phyloP scores from a whole-genome alignment of 2,329 filamentous ascomycete species.

The Neonectria punicea region DNA sequence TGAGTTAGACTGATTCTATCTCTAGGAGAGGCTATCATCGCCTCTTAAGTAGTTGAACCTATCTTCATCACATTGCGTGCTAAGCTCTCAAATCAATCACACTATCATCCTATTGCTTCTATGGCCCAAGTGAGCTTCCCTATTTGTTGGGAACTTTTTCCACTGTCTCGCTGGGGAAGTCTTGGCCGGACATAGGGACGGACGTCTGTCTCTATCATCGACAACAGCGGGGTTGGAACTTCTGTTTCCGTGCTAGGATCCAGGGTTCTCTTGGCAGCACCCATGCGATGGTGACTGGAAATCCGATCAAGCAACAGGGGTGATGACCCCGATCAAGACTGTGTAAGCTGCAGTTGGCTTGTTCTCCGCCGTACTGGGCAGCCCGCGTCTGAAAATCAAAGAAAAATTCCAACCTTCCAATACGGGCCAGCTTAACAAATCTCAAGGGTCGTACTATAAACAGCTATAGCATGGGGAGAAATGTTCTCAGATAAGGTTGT shows the following conservation, averaged over 20 bases:
- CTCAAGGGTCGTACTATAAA: background rate
- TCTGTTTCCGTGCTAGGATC: constrained; percentile 11
- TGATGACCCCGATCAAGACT: background rate
- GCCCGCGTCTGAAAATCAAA: background rate
- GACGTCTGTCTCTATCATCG: background rate
- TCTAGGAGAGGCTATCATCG: background rate
- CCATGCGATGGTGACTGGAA: constrained; percentile 8
- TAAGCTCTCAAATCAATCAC: background rate
- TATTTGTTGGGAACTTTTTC: constrained; percentile 17
- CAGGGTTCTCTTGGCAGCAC: background rate
- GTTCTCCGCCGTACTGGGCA: background rate
- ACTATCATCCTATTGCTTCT: background rate
- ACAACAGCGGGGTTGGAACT: constrained; percentile 9
- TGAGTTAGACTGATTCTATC: constrained; percentile 2
- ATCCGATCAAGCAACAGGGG: constrained; percentile 1
- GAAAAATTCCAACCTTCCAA: background rate
- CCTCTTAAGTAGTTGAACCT: background rate
- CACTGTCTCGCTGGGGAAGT: background rate
- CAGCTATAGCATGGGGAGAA: background rate
- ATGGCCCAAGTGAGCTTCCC: constrained; percentile 12
- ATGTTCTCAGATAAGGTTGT: constrained; percentile 11
- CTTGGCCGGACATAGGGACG: constrained; percentile 4
- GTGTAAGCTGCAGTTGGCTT: background rate
- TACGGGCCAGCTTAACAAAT: background rate
- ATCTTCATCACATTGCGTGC: background rate